Base-by-base conservation (phyloP, 352 stramenopile genomes). In the Pythium guiyangense region DNA sequence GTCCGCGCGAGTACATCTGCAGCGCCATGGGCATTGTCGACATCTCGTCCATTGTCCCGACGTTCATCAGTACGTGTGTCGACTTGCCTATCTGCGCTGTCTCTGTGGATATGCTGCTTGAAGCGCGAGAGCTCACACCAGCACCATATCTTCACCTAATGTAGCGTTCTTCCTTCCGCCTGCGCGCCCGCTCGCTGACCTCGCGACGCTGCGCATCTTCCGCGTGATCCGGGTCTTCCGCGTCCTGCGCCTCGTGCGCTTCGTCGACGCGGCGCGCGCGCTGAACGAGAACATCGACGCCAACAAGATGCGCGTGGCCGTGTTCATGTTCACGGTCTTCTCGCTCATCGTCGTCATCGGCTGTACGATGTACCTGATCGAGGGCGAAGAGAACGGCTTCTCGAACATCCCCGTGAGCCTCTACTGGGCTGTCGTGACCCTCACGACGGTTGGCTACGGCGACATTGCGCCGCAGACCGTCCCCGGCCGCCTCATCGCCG, bases 311-410 rank as follows among this genome's bases (percentile, higher is more conserved):
- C 73, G 79, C n/a, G 84, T 92, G 51, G 77, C 71, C 0, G 79
- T 92, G 17, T 92, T 90, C 61, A 79, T 90, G 42, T 78, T 87
- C 57, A 79, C 73, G 27, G 64, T 85, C 6, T 89, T 88, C 45
- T 84, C 76, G 12, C 78, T 92, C 66, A 89, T 90, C 62, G 63
- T 89, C 35, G 80, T 92, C 46, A 90, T 92, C 53, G 82, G 82
- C 25, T 92, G 82, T 50, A 70, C 79, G 44, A 92, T 92, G 79
- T 92, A 92, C 59, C 58, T 92, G 48, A 90, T 92, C 62, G 82
- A 92, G 70, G 82, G 80, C 34, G 82, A 90, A 49, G 63, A 66
- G 17, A 72, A 90, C 59, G 82, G 83, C 29, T 92, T 90, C 57
- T 88, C 79, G n/a, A 82, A 79, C 54, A 82, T 82, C 35, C 72